phyloP scores from a whole-genome alignment of 768 basidiomycete species.

The Lyophyllum shimeji region DNA sequence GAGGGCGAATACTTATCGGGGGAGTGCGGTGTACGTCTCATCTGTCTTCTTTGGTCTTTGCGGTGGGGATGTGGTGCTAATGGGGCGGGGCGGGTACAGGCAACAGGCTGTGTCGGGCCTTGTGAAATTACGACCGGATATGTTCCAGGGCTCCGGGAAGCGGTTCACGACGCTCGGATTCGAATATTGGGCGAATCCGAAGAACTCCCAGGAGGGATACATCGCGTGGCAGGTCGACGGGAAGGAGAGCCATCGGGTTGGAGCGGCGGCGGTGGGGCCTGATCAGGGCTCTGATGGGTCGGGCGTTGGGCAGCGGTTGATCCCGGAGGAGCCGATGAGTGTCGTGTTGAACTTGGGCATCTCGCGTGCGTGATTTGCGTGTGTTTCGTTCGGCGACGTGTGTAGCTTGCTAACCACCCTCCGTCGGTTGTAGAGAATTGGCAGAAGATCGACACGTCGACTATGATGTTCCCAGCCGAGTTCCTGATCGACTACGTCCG shows the following conservation, averaged over 20 bases:
- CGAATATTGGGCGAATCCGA: slow-evolving; percentile 71
- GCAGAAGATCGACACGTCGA: slow-evolving; percentile 54
- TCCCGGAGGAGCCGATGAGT: slow-evolving; percentile 58
- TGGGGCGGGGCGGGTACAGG: slow-evolving; percentile 1
- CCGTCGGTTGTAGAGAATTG: slow-evolving; percentile 48
- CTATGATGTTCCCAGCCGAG: slow-evolving; percentile 69
- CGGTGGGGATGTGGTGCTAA: neutral
- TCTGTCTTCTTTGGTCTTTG: neutral
- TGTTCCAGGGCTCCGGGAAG: slow-evolving; percentile 15
- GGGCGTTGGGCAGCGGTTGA: slow-evolving; percentile 58
- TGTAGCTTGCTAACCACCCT: neutral
- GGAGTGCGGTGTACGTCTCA: slow-evolving; percentile 43
- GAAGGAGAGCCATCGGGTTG: slow-evolving; percentile 45
- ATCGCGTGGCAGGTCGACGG: slow-evolving; percentile 78
- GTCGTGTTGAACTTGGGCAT: slow-evolving; percentile 66
- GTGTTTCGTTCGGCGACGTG: neutral
- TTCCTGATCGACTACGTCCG: slow-evolving; percentile 79
- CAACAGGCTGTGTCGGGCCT: slow-evolving; percentile 58
- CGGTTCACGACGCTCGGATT: slow-evolving; percentile 33
- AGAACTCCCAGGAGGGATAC: slow-evolving; percentile 52
- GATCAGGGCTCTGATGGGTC: slow-evolving; percentile 38
- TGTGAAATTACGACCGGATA: slow-evolving; percentile 39
- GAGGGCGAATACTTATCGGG: slow-evolving; percentile 40
- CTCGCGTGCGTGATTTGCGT: slow-evolving; percentile 38
- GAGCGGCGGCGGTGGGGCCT: slow-evolving; percentile 49